Base-by-base conservation (phyloP, 2,329 filamentous ascomycete genomes). In the Hysterium pulicare region DNA sequence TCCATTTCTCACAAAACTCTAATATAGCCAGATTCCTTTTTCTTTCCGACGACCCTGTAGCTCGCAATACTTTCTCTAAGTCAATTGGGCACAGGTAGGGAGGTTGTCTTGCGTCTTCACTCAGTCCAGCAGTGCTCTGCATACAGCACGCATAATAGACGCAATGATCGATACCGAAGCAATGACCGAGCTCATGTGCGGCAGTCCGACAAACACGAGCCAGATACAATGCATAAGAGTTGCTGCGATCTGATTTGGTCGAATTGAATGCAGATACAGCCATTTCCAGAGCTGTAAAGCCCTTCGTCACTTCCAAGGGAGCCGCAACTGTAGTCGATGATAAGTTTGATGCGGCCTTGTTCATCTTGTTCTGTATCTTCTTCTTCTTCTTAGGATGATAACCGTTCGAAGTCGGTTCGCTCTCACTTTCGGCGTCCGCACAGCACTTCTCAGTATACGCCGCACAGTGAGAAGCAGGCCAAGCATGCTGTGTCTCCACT, bases 161-260 rank as follows among this genome's bases (percentile, higher is more conserved):
- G 55, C 84, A 87, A 56, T 87, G 83, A 6, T 63, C 82, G 11
- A 87, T 46, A 5, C 78, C 80, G 28, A 87, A 74, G 54, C 82
- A 87, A 58, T 86, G 84, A 0, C 81, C 79, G 0, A 87, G 62
- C 54, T 87, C 83, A 55, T 87, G 84, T 2, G 73, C 73, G 1
- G 75, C 76, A 0, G 83, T 84, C 38, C 75, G 75, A 40, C 71
- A 79, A 2, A 79, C 59, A 9, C 76, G 71, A 8, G 72, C 72
- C 11, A 86, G 72, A 80, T 82, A 86, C 2, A 83, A 55, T 0
- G 63, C 71, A 0, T 60, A 1, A 68, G 44, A 1, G 64, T 60
- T 1, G 59, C 39, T 9, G 20, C 24, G 13, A 13, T 7, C 7
- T 28, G 24, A 28, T 28, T 28, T 28, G 24, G 7, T n/a, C n/a